A percentile compares a stretch with the other conserved stretches of the same genome.
These are phyloP conservation scores for Oryza nivara DNA, from an alignment of 176 grass and related monocot species.

Conservation along the genomic window DNA sequence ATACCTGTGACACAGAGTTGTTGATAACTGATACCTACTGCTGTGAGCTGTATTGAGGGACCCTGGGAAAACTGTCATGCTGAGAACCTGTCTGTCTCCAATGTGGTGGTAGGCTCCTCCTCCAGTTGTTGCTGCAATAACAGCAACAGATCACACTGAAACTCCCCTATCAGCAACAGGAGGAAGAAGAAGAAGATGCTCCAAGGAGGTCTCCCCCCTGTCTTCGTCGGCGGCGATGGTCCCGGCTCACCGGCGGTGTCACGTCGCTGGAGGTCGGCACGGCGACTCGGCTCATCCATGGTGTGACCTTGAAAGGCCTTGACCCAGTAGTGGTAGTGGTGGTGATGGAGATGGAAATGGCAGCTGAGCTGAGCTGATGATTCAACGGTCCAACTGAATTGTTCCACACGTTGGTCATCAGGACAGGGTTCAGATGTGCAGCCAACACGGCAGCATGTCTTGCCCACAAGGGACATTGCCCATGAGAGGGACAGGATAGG, in stretches of 20 bases:
- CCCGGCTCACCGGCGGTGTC: not conserved
- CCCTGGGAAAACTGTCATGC: slow-evolving; percentile 11
- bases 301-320: not conserved
- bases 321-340: not conserved
- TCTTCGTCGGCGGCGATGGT: not conserved
- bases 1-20: not conserved
- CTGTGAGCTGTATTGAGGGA: slow-evolving; percentile 24
- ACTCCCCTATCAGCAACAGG: not conserved
- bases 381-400: not conserved
- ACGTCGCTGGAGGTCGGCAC: slow-evolving; percentile 37
- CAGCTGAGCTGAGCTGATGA: not conserved
- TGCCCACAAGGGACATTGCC: not conserved
- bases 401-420: not conserved
- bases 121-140: slow-evolving; percentile 13
- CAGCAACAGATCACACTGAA: not conserved
- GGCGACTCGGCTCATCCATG: slow-evolving; percentile 1
- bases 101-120: slow-evolving; percentile 2
- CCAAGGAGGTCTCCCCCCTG: not conserved
- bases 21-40: slow-evolving; percentile 3
- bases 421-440: slow-evolving; percentile 39
- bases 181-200: not conserved
- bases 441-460: slow-evolving; percentile 40
- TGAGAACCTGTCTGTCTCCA: slow-evolving; percentile 2
- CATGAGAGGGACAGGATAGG: not conserved
- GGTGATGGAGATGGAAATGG: not conserved